Evolutionary conservation across 805 yeast genomes (phyloP).

Genomic region (Hyphopichia homilentoma): DNA sequence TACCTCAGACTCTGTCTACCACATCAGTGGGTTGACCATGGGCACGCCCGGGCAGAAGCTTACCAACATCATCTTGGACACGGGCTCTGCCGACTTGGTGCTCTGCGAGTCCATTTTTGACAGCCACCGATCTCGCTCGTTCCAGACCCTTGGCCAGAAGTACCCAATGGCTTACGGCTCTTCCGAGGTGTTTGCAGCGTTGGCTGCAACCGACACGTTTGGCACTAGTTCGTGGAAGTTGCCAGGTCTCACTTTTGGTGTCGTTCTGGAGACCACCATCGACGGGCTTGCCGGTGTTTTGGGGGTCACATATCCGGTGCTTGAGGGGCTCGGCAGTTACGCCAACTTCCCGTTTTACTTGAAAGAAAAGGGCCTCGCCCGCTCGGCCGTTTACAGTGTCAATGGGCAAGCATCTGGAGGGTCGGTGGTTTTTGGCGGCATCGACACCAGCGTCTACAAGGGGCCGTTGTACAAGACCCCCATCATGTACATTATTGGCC

Average conservation of each 20-base stretch:
- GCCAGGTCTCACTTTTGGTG: neutral
- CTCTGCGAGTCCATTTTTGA: constrained; percentile 1
- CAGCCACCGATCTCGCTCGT: neutral
- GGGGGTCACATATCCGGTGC: neutral
- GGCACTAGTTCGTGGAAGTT: neutral
- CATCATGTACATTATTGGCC: constrained; percentile 3
- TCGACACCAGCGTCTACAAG: neutral
- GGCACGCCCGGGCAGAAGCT: constrained; percentile 1
- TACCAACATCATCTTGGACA: constrained; percentile 7
- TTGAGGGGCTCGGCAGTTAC: neutral
- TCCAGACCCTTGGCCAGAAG: neutral
- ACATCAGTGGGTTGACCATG: constrained; percentile 1
- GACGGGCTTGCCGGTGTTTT: constrained; percentile 1
- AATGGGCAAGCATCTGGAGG: neutral
- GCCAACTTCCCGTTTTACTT: constrained; percentile 3
- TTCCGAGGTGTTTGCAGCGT: neutral
- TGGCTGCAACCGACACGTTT: neutral
- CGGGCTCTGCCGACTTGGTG: constrained; percentile 9
- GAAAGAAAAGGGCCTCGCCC: neutral
- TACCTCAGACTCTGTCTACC: neutral
- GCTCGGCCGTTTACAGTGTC: neutral
- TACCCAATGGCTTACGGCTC: constrained; percentile 1
- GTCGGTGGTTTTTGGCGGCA: constrained; percentile 4
- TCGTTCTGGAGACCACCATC: neutral
- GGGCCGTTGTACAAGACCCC: constrained; percentile 2